Evolutionary conservation across 2,329 filamentous ascomycete species (phyloP), one percentile per base, ranked within the genome.

Genomic region (Claviceps humidiphila): DNA sequence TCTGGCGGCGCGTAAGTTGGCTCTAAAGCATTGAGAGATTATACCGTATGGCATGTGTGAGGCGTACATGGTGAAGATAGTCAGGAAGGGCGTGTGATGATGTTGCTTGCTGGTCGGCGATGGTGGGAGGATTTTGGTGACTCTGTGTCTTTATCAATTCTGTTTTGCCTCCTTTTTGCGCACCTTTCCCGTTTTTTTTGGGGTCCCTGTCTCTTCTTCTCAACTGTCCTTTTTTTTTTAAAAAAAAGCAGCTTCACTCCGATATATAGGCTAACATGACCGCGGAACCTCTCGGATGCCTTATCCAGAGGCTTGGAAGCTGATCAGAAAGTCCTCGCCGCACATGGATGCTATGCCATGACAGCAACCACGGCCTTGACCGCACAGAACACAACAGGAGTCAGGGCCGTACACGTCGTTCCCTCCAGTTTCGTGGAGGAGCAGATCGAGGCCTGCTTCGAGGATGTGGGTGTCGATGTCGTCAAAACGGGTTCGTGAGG

Each of bases 321-420:
- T 41, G 91, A 97, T 66, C 90, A 97, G 64, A 95, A 95, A 66
- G 89, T 95, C 55, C 85, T 95, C 55, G 86, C 89, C 45, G 88
- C 87, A 17, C 89, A 97, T 77, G 84, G 85, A 54, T 93, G 87
- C 71, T 97, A 97, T 74, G 89, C 89, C 54, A 94, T 96, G 82
- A 96, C 91, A 49, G 89, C 90, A 22, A 96, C 91, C 9, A 94
- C 91, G 14, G 91, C 91, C 20, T 73, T 98, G 63, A 98, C 93
- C n/a, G 90, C 89, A 16, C 93, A 97, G 64, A 95, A 97, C 68
- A 98, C 93, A 0, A 75, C 79, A 51, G 89, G 89, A 4, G 89
- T 97, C 14, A 75, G 81, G 56, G 88, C 78, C 57, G 88, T 97
- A 50, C 88, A 95, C 63, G 72, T 85, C 52, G 80, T 87, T 7